Conservation (phyloP, 768 basidiomycete species). For the Gloeopeniophorella convolvens region DNA sequence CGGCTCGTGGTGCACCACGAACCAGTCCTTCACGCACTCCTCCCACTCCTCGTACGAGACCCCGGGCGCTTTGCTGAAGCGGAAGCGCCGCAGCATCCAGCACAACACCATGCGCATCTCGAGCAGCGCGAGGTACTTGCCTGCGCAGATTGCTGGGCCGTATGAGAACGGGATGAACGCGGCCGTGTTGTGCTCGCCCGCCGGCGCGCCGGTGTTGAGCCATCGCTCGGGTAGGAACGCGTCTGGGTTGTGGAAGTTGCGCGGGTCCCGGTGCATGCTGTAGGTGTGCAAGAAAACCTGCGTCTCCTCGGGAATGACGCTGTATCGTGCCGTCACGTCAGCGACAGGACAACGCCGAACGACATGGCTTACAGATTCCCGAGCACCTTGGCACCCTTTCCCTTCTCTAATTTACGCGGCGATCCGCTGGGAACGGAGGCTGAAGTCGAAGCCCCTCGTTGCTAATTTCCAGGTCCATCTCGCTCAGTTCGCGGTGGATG, state of each 20-base stretch:
- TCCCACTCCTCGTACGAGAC: neutral
- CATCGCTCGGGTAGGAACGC: slow-evolving; percentile 5
- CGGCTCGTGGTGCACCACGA: neutral
- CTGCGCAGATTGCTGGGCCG: slow-evolving; percentile 22
- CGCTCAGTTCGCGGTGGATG: too few relatives aligned
- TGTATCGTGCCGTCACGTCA: neutral
- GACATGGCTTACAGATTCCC: neutral
- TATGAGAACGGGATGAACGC: slow-evolving; percentile 21
- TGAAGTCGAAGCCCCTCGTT: slow-evolving; percentile 1
- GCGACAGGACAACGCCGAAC: too few relatives aligned
- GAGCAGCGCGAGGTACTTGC: slow-evolving; percentile 21
- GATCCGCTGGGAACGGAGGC: slow-evolving; percentile 2
- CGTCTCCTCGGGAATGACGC: neutral
- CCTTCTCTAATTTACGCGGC: neutral
- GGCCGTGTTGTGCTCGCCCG: neutral
- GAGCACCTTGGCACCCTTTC: neutral
- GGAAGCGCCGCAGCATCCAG: slow-evolving; percentile 19
- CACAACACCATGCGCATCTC: too few relatives aligned
- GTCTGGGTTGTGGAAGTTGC: neutral
- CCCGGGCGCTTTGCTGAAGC: neutral
- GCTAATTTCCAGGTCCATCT: neutral
- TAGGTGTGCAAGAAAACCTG: neutral
- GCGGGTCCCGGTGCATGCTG: slow-evolving; percentile 2
- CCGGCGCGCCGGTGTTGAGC: neutral
- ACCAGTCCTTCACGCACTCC: neutral